phyloP scores from a whole-genome alignment of 23 red algal genomes.

The Gracilaria caudata region DNA sequence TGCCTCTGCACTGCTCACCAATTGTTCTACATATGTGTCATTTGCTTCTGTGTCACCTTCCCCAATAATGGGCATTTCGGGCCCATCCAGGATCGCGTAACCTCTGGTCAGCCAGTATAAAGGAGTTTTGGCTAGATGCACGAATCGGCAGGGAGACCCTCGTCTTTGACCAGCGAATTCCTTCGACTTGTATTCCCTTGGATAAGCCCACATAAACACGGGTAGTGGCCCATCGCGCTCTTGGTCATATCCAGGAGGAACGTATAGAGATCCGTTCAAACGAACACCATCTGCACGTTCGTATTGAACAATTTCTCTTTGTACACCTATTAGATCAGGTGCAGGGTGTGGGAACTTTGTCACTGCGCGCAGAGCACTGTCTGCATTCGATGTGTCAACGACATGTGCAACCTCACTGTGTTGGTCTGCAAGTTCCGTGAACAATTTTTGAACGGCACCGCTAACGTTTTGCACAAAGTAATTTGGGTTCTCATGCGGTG shows the following conservation, averaged over 20 bases:
- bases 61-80: slow-evolving; percentile 92
- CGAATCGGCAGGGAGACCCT: slow-evolving; percentile 93
- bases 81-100: slow-evolving; percentile 94
- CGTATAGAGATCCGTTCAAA: slow-evolving; percentile 79
- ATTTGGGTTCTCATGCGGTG: slow-evolving; percentile 66
- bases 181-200: slow-evolving; percentile 84
- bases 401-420: slow-evolving; percentile 28
- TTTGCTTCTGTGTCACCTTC: slow-evolving; percentile 85
- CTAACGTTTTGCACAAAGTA: slow-evolving; percentile 66
- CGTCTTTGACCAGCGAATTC: slow-evolving; percentile 82
- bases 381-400: slow-evolving; percentile 38
- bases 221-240: slow-evolving; percentile 70
- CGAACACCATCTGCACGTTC: slow-evolving; percentile 77
- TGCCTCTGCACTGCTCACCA: slow-evolving; percentile 85
- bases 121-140: slow-evolving; percentile 78
- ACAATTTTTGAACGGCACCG: slow-evolving; percentile 26
- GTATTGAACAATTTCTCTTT: slow-evolving; percentile 79
- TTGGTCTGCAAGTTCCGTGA: slow-evolving; percentile 19
- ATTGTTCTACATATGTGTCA: slow-evolving; percentile 85
- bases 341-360: slow-evolving; percentile 89
- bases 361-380: slow-evolving; percentile 43
- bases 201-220: slow-evolving; percentile 97
- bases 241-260: slow-evolving; percentile 86
- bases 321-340: slow-evolving; percentile 78
- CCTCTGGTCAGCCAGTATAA: slow-evolving; percentile 95